Evolutionary conservation across 352 stramenopile genomes (phyloP).

Genomic region (Plasmopara muralis): DNA sequence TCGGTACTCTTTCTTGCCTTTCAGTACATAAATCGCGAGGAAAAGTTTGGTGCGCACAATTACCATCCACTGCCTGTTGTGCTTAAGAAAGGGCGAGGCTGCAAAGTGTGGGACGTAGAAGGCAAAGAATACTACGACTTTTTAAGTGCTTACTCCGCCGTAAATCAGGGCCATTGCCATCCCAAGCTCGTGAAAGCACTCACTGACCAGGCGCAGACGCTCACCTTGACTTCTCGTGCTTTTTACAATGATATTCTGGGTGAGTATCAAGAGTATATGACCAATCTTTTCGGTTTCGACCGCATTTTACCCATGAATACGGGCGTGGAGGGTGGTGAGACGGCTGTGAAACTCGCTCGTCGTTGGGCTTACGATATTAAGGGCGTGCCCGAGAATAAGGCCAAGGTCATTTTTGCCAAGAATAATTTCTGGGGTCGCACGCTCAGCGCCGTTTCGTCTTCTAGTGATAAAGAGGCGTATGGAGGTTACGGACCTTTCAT

Average conservation of each 20-base stretch:
- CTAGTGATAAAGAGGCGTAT: slow-evolving; percentile 85
- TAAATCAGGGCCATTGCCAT: slow-evolving; percentile 96
- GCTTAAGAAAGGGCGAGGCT: slow-evolving; percentile 86
- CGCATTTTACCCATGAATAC: slow-evolving; percentile 99
- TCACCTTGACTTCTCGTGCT: slow-evolving; percentile 96
- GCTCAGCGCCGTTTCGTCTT: slow-evolving; percentile 94
- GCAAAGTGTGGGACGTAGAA: slow-evolving; percentile 95
- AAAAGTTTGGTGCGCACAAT: slow-evolving; percentile 95
- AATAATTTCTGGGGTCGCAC: slow-evolving; percentile 99
- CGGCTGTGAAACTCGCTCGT: slow-evolving; percentile 94
- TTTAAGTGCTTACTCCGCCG: slow-evolving; percentile 89
- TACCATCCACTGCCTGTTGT: slow-evolving; percentile 98
- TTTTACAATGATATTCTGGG: slow-evolving; percentile 98
- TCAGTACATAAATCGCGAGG: slow-evolving; percentile 82
- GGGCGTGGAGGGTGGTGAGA: slow-evolving; percentile 98
- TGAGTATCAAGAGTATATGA: slow-evolving; percentile 97
- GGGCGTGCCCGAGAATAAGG: slow-evolving; percentile 87
- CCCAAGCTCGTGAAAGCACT: slow-evolving; percentile 95
- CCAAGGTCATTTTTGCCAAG: slow-evolving; percentile 93
- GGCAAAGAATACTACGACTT: slow-evolving; percentile 99
- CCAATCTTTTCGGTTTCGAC: slow-evolving; percentile 95
- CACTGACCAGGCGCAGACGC: slow-evolving; percentile 89
- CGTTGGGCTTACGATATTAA: slow-evolving; percentile 98
- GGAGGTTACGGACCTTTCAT: slow-evolving; percentile 96
- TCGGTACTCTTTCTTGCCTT: background rate